Base-by-base conservation (phyloP, 805 yeast species). In the Saccharomycopsis guyanensis region DNA sequence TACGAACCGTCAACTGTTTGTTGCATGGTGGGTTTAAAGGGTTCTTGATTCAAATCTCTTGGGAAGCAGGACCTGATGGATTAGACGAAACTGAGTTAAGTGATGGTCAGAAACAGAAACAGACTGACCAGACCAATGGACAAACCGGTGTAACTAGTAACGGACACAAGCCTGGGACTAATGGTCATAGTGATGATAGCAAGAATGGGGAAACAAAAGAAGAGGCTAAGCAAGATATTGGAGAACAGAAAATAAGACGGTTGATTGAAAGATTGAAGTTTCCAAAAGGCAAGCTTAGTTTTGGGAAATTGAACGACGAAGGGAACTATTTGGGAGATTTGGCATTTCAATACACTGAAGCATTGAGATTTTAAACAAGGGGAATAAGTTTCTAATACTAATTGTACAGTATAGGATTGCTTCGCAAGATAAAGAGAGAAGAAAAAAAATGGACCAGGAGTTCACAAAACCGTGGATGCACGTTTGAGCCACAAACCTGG, bases 21-120 rank as follows among this genome's bases (percentile, higher is more conserved):
- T 68, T 84, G 12, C 88, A 83, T 57, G 94, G 95, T 1, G 70
- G 69, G 16, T 85, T 82, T 66, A 75, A 80, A 50, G 88, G 88
- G 0, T 70, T 85, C 32, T 59, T 85, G 32, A 72, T 85, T 23
- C 83, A 81, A 54, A 68, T 81, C 2, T 20, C 49, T 2, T 40
- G 34, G 19, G 12, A 35, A n/a, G 38, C 23, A 4, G 27, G 24
- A 12, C 23, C 6, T 3, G 24, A 25, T 2, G 25, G 31, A 6
- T 5, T 18, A 41, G 39, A 22, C 6, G 18, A 27, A 2, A 27
- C n/a, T n/a, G n/a, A n/a, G n/a, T n/a, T n/a, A n/a, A n/a, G n/a
- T 18, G 8, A 10, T 8, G 12, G n/a, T n/a, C 6, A 2, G 40
- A 15, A 19, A 18, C 15, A 37, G 24, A 37, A 7, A 8, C 23